Evolutionary conservation across 306 rosid genomes (phyloP).

Genomic region (Vicia faba): DNA sequence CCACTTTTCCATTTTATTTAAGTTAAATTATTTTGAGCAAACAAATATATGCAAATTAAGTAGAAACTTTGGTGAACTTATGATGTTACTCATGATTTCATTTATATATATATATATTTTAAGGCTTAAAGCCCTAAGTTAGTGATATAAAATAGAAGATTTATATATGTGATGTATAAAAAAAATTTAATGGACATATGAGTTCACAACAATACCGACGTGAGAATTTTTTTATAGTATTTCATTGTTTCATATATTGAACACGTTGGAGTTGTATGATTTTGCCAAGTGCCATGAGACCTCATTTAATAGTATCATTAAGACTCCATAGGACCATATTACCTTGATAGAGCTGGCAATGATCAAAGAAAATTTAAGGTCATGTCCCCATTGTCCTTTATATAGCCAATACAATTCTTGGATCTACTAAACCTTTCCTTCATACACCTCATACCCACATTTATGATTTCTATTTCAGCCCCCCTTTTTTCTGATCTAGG

Average conservation of each 20-base stretch:
- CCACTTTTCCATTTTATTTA: too few species aligned
- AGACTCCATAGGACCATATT: constrained; percentile 60
- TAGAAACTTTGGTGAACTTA: too few species aligned
- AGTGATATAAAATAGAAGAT: too few species aligned
- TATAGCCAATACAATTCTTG: constrained; percentile 35
- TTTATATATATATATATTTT: too few species aligned
- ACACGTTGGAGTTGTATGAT: constrained; percentile 22
- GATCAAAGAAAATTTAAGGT: constrained; percentile 52
- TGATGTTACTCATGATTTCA: too few species aligned
- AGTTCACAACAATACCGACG: too few species aligned
- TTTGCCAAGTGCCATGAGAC: constrained; percentile 48
- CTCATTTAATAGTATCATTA: constrained; percentile 49
- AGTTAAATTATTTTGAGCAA: too few species aligned
- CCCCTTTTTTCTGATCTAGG: constrained; percentile 13
- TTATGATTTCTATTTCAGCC: constrained; percentile 26
- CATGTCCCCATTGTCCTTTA: constrained; percentile 61
- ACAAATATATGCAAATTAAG: too few species aligned
- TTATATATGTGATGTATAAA: too few species aligned
- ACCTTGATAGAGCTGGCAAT: constrained; percentile 59
- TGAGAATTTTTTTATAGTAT: background rate
- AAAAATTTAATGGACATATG: too few species aligned
- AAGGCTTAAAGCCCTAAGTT: too few species aligned
- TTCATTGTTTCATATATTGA: background rate
- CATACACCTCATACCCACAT: constrained; percentile 20
- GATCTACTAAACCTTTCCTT: constrained; percentile 33